These are phyloP conservation scores for sweet orange (Citrus sinensis) DNA, from an alignment of 345 rosid species.

Conservation along the genomic window DNA sequence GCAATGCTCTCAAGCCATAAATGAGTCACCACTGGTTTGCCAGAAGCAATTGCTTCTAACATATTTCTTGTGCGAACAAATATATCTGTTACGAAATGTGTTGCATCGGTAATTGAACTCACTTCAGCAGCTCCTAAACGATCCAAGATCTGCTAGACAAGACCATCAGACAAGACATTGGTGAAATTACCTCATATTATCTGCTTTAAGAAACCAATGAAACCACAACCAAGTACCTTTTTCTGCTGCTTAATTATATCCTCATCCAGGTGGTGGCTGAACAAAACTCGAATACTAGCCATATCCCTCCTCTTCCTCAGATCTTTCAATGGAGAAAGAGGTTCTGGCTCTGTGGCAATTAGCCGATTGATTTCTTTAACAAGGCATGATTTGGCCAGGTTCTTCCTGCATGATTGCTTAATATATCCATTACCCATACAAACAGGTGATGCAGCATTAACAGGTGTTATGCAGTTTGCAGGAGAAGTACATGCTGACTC, in stretches of 20 bases:
- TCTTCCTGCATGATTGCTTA: conserved; percentile 55
- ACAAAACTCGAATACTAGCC: conserved; percentile 57
- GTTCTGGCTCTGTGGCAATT: conserved; percentile 29
- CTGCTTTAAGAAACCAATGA: neutral
- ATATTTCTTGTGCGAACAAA: conserved; percentile 86
- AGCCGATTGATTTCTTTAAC: conserved; percentile 50
- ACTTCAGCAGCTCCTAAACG: conserved; percentile 62
- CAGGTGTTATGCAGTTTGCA: conserved; percentile 30
- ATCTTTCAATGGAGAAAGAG: conserved; percentile 44
- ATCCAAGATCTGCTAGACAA: conserved; percentile 54
- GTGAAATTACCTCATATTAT: conserved; percentile 1
- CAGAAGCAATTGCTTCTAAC: conserved; percentile 84
- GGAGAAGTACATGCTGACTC: conserved; percentile 35
- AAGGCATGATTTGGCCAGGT: conserved; percentile 38
- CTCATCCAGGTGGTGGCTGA: conserved; percentile 88
- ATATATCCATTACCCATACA: conserved; percentile 76
- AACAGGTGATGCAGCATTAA: conserved; percentile 63
- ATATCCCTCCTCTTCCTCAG: conserved; percentile 74
- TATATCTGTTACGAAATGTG: conserved; percentile 71
- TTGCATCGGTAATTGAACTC: conserved; percentile 63
- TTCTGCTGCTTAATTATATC: conserved; percentile 68
- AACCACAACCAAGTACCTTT: conserved; percentile 51
- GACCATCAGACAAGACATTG: conserved; percentile 12
- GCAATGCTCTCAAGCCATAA: conserved; percentile 78
- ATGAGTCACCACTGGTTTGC: conserved; percentile 77